These are phyloP conservation scores for Tulasnella calospora DNA, from an alignment of 768 basidiomycete genomes.

Conservation along the genomic window DNA sequence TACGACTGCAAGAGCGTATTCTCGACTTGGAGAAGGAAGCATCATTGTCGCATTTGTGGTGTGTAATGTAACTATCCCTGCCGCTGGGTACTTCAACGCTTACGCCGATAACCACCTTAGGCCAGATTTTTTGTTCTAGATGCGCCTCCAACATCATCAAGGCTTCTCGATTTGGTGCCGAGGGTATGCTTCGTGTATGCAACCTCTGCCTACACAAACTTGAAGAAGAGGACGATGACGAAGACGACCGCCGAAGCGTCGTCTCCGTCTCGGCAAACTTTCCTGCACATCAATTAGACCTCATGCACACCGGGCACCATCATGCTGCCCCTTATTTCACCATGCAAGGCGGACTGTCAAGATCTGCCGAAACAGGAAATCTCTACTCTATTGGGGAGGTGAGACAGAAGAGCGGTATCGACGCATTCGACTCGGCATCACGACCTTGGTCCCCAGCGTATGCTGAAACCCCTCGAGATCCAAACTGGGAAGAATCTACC, in stretches of 20 bases:
- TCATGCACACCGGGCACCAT: slow-evolving; percentile 38
- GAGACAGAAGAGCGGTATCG: slow-evolving; percentile 52
- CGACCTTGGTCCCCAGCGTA: slow-evolving; percentile 49
- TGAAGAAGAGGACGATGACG: slow-evolving; percentile 79
- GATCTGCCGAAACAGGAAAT: slow-evolving; percentile 75
- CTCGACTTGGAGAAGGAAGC: slow-evolving; percentile 89
- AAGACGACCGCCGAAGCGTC: slow-evolving; percentile 80
- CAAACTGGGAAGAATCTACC: slow-evolving; percentile 39
- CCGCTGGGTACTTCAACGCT: neutral
- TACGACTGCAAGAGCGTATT: slow-evolving; percentile 94
- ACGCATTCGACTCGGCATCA: slow-evolving; percentile 42
- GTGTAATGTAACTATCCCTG: slow-evolving; percentile 32
- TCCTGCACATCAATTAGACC: slow-evolving; percentile 67
- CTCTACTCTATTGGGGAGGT: slow-evolving; percentile 79
- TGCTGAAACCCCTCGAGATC: neutral
- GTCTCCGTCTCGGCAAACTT: slow-evolving; percentile 68
- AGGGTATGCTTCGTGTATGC: slow-evolving; percentile 94
- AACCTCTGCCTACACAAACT: slow-evolving; percentile 92
- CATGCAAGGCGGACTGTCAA: slow-evolving; percentile 46
- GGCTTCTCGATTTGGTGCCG: slow-evolving; percentile 85
- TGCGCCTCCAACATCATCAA: slow-evolving; percentile 97
- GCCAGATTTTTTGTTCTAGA: slow-evolving; percentile 95
- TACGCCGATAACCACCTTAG: slow-evolving; percentile 39
- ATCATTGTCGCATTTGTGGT: slow-evolving; percentile 98
- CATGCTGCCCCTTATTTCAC: slow-evolving; percentile 71